Conservation (phyloP, 73 alveolate genomes). For the Urostyla sp. region DNA sequence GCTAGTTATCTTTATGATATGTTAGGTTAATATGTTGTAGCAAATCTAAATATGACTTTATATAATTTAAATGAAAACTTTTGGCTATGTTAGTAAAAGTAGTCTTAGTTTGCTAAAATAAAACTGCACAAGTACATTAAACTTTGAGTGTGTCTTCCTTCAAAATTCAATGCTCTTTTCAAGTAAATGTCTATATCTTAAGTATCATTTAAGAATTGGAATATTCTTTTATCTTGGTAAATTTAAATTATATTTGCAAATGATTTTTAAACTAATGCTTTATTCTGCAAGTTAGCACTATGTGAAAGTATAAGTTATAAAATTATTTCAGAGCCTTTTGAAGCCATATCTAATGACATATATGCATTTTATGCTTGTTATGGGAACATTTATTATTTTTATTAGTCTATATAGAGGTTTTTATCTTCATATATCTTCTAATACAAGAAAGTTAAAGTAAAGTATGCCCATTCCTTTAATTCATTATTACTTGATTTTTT, state of each 20-base stretch:
- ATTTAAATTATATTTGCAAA: constrained; percentile 30
- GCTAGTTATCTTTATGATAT: constrained; percentile 13
- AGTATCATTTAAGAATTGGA: background rate
- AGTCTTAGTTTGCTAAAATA: constrained; percentile 30
- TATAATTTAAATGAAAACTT: constrained; percentile 31
- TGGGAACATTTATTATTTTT: background rate
- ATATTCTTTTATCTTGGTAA: background rate
- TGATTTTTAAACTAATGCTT: constrained; percentile 40
- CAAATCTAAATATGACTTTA: constrained; percentile 31
- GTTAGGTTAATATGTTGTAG: constrained; percentile 24
- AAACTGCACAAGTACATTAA: constrained; percentile 52
- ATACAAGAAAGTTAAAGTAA: constrained; percentile 28
- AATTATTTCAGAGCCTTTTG: constrained; percentile 26
- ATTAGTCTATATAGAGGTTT: background rate
- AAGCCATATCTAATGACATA: constrained; percentile 10
- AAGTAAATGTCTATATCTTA: constrained; percentile 24
- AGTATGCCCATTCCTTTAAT: constrained; percentile 41
- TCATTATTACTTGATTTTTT: constrained; percentile 23
- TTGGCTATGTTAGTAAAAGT: constrained; percentile 17
- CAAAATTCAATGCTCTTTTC: constrained; percentile 54
- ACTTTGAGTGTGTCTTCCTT: constrained; percentile 53
- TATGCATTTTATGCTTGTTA: background rate
- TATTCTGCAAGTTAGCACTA: background rate
- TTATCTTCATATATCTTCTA: background rate
- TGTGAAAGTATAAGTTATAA: constrained; percentile 27